These are phyloP conservation scores for Cercophora sp. DNA, from an alignment of 495 filamentous ascomycete species.

Conservation along the genomic window DNA sequence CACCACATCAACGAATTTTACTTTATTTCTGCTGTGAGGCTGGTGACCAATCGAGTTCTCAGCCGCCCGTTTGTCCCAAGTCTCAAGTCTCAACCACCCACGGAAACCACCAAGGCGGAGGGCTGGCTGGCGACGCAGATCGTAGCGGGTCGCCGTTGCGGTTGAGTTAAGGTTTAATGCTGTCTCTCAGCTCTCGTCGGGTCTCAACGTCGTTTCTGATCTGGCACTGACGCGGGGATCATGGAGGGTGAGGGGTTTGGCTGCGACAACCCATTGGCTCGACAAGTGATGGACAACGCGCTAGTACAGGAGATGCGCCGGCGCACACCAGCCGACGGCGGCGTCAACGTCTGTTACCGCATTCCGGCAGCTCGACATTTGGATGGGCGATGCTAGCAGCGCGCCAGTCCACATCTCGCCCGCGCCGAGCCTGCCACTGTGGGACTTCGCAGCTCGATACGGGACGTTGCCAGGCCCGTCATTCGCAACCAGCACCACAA, in stretches of 20 bases:
- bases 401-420: no score
- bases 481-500: not conserved
- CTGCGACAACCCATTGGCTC: no score
- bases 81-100: not conserved
- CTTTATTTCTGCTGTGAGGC: no score
- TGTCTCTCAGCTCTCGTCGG: constrained; percentile 3
- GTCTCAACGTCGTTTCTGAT: constrained; percentile 5
- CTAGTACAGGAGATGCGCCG: not conserved
- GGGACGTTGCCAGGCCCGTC: not conserved
- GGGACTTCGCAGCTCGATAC: not conserved
- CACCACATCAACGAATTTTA: not conserved
- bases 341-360: no score
- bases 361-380: not conserved
- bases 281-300: not conserved
- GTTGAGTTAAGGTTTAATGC: constrained; percentile 15
- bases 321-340: not conserved
- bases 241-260: not conserved
- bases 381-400: not conserved
- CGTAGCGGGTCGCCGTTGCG: no score
- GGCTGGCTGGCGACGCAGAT: not conserved
- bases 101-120: not conserved
- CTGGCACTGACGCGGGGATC: constrained; percentile 1
- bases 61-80: not conserved
- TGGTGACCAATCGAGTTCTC: not conserved
- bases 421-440: not conserved